A percentile compares a stretch with the other conserved stretches of the same genome.
These are phyloP conservation scores for Salix udensis DNA, from an alignment of 345 rosid species.

Conservation along the genomic window DNA sequence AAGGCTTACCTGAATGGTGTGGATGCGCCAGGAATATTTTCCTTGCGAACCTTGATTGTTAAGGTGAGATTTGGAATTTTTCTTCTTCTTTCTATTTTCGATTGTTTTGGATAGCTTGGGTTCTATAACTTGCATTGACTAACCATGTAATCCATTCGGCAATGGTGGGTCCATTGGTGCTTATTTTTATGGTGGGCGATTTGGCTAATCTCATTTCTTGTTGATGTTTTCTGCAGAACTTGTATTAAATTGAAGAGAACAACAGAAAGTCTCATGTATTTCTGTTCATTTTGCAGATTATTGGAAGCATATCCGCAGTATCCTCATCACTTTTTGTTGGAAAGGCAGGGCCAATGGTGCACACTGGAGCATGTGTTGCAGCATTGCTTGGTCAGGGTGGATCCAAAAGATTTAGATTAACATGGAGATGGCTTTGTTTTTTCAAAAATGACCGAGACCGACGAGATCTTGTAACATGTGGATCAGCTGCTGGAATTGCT, in stretches of 20 bases:
- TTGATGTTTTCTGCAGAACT: neutral
- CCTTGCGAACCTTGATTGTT: constrained; percentile 59
- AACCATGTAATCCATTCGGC: neutral
- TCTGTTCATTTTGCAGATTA: constrained; percentile 43
- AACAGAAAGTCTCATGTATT: neutral
- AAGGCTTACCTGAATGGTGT: constrained; percentile 95
- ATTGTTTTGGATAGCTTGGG: neutral
- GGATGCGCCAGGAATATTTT: constrained; percentile 79
- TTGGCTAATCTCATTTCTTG: neutral
- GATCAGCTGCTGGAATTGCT: constrained; percentile 95
- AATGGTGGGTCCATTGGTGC: neutral
- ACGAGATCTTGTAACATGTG: constrained; percentile 90
- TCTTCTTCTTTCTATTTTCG: neutral
- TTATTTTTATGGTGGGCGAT: neutral
- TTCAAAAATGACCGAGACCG: constrained; percentile 85
- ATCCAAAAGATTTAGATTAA: constrained; percentile 66
- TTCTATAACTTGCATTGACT: neutral
- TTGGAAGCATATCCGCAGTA: constrained; percentile 84
- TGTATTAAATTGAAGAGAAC: neutral
- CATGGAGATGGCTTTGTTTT: constrained; percentile 76
- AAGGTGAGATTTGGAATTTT: constrained; percentile 43
- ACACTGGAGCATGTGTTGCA: constrained; percentile 91
- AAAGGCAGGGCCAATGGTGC: constrained; percentile 97
- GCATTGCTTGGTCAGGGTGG: constrained; percentile 88
- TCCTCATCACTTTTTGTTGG: constrained; percentile 87